Percentiles rank a stretch among this genome's conserved stretches.
These are phyloP conservation scores for Corymbia citriodora DNA, from an alignment of 441 rosid genomes.

Conservation along the genomic window DNA sequence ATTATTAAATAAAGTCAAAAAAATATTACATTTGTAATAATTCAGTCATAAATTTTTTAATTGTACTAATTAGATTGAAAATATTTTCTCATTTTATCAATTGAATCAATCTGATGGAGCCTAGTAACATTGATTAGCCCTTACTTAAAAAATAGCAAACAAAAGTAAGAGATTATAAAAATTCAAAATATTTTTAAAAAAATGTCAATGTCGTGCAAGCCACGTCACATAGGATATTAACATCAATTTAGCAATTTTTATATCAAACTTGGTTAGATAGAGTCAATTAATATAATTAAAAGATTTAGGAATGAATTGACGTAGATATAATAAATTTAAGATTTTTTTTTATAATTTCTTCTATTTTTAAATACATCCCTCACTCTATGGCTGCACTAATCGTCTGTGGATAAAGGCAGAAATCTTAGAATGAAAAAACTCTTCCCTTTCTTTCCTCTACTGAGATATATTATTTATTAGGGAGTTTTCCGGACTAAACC, in stretches of 20 bases:
- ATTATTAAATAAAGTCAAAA: accelerated
- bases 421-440: not conserved
- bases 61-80: accelerated
- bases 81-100: too few relatives aligned
- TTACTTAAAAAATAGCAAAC: not conserved
- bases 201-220: accelerated
- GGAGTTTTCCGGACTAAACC: not conserved
- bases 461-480: not conserved
- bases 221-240: accelerated
- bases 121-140: accelerated
- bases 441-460: not conserved
- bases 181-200: too few relatives aligned
- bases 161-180: too few relatives aligned
- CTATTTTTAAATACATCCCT: not conserved
- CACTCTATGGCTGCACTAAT: not conserved
- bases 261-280: accelerated
- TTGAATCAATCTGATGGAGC: accelerated
- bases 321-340: too few relatives aligned
- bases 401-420: not conserved
- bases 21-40: accelerated
- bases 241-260: too few relatives aligned
- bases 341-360: too few relatives aligned
- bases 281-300: too few relatives aligned
- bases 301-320: too few relatives aligned
- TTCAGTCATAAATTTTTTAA: too few relatives aligned